Evolutionary conservation across 2,329 filamentous ascomycete genomes (phyloP).

Genomic region (Fusarium lyarnte): DNA sequence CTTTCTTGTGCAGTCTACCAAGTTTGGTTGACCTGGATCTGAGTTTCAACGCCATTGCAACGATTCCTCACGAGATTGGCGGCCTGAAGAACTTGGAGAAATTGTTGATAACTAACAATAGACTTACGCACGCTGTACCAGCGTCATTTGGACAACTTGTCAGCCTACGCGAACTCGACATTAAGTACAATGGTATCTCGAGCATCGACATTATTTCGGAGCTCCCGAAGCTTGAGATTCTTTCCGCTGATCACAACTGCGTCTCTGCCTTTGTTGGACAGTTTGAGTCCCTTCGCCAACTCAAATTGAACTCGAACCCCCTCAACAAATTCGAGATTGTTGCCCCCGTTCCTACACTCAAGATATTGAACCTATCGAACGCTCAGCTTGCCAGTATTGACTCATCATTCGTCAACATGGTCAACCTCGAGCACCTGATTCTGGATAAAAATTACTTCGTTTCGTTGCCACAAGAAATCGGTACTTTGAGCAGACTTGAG

Average conservation of each 20-base stretch:
- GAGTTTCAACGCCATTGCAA: conserved; percentile 91
- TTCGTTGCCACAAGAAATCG: conserved; percentile 85
- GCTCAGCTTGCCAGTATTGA: conserved; percentile 92
- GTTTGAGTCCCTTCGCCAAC: conserved; percentile 84
- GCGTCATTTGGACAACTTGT: conserved; percentile 75
- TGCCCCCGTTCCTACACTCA: conserved; percentile 80
- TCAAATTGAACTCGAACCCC: conserved; percentile 94
- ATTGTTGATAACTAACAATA: conserved; percentile 95
- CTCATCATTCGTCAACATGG: conserved; percentile 85
- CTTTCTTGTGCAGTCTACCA: conserved; percentile 83
- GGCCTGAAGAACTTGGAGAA: conserved; percentile 83
- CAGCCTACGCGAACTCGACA: conserved; percentile 88
- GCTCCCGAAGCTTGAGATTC: conserved; percentile 85
- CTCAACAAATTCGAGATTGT: conserved; percentile 92
- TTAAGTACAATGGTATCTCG: conserved; percentile 90
- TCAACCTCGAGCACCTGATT: conserved; percentile 86
- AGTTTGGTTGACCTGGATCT: conserved; percentile 92
- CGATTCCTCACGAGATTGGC: conserved; percentile 80
- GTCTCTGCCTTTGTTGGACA: conserved; percentile 89
- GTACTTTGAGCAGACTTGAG: conserved; percentile 82
- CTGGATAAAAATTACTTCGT: conserved; percentile 97
- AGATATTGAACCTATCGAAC: conserved; percentile 87
- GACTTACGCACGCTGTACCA: conserved; percentile 79
- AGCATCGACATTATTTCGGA: conserved; percentile 88
- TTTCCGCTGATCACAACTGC: conserved; percentile 91